Evolutionary conservation across 1,284 basidiomycete species (phyloP), one percentile per base, ranked within the genome.

Genomic region (Moesziomyces sp.): DNA sequence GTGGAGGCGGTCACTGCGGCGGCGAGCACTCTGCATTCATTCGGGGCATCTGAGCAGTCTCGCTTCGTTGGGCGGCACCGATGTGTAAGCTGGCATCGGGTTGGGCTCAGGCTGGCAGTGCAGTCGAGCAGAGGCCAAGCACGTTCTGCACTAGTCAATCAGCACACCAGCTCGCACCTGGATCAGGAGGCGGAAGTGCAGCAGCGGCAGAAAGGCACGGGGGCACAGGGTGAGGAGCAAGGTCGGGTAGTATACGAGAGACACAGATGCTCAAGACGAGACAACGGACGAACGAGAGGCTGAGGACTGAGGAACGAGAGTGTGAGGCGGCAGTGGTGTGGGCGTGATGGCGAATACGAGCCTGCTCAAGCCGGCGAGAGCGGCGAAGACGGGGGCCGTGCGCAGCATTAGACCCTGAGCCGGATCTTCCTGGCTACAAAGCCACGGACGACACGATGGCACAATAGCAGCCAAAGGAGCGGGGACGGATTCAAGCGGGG

Each of bases 41-140:
- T 16, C 16, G 6, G 38, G 59, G 59, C 56, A 62, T 45, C 47
- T 46, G 44, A 38, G 18, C 65, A 55, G 65, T 62, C 46, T 58
- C 10, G 11, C 16, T 28, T n/a, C 3, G 11, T 40, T 6, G 30
- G 16, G 35, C 43, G 38, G 52, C 23, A 40, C 35, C 19, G 66
- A 69, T 63, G 59, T 69, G 60, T 69, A 69, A 69, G 66, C 66
- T 46, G 43, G 56, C 58, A 46, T 56, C 58, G 59, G 59, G 59
- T 44, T 58, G 40, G 9, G 42, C 19, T 24, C 24, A 46, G 48
- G 26, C 19, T 46, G 50, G 51, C 58, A 44, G 50, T 53, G 56
- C 58, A 55, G 51, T 23, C 30, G 28, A 30, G 5, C 23, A 19
- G 38, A 43, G 26, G 28, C 24, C 23, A 40, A 35, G 59, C 65